Percentiles rank a stretch among this genome's conserved stretches.
Evolutionary conservation across 2,329 filamentous ascomycete species (phyloP).

Genomic region (Hirsutella minnesotensis): DNA sequence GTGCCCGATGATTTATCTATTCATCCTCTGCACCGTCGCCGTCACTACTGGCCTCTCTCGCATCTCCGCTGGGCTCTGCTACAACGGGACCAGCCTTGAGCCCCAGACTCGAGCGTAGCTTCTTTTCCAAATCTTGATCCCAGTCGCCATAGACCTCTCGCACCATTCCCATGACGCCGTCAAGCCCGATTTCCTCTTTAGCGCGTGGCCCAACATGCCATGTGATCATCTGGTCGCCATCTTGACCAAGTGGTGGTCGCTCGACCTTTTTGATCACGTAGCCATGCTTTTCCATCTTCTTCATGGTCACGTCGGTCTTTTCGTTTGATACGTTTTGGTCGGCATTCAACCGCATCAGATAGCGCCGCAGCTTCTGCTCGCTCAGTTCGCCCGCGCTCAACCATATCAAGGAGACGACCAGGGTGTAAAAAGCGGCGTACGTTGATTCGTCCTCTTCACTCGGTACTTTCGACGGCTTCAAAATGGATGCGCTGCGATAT

Average conservation of each 20-base stretch:
- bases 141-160: conserved; percentile 44
- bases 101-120: conserved; percentile 50
- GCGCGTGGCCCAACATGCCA: conserved; percentile 80
- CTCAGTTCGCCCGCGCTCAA: conserved; percentile 62
- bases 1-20: too few relatives aligned
- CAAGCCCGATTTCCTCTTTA: conserved; percentile 71
- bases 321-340: conserved; percentile 63
- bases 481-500: conserved; percentile 55
- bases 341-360: conserved; percentile 63
- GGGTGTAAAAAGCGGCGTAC: conserved; percentile 71
- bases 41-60: conserved; percentile 6
- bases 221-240: conserved; percentile 65
- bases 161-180: conserved; percentile 62
- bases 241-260: conserved; percentile 33
- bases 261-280: conserved; percentile 72
- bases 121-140: conserved; percentile 43
- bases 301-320: conserved; percentile 63
- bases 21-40: background rate
- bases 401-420: conserved; percentile 65
- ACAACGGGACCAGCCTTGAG: conserved; percentile 21
- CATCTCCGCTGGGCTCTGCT: conserved; percentile 12
- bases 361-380: conserved; percentile 67
- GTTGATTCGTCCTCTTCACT: conserved; percentile 58
- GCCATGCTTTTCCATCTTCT: conserved; percentile 66
- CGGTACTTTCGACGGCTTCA: conserved; percentile 56